Base-by-base conservation (phyloP, 441 rosid genomes). In the Kokia cookei region DNA sequence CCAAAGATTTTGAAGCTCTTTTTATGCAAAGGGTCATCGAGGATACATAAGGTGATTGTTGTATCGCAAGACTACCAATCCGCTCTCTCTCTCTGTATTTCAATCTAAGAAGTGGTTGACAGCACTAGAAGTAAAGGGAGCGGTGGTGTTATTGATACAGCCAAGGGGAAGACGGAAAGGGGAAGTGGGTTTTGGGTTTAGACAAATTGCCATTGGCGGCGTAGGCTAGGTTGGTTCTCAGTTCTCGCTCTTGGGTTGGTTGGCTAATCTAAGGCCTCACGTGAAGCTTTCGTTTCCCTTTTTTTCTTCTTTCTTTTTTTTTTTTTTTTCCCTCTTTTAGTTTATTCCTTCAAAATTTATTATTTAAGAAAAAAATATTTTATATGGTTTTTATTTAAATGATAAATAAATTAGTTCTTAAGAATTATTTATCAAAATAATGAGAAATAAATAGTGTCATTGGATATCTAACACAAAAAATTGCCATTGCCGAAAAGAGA, bases 1-100 rank as follows among this genome's bases (percentile, higher is more conserved):
- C 64, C 64, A 59, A 59, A 59, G 64, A 59, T 59, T 59, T 59
- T 27, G 64, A 59, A 59, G 37, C 64, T 59, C 64, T 59, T 59
- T 14, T 59, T 27, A 59, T 59, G 64, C 64, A 27, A 27, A 59
- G 64, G 64, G 64, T 59, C 64, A 59, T 59, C 37, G 64, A 59
- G 64, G 64, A 59, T 59, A 27, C 64, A 59, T 59, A 59, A 59
- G 64, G 37, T 27, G 64, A 13, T 59, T 59, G 64, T 27, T 59
- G 37, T 11, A 58, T 2, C 60, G 24, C 60, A 55, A 55, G 5
- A 55, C 60, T 19, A 55, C 29, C 27, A 55, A 55, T 22, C 29
- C 7, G 35, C 64, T 58, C 37, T 58, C 63, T 11, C 35, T 58
- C 35, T 11, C 61, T 19, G 27, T 51, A 3, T 54, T 54, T 54